Evolutionary conservation across 306 rosid species (phyloP).

Genomic region (Amphicarpaea edgeworthii): DNA sequence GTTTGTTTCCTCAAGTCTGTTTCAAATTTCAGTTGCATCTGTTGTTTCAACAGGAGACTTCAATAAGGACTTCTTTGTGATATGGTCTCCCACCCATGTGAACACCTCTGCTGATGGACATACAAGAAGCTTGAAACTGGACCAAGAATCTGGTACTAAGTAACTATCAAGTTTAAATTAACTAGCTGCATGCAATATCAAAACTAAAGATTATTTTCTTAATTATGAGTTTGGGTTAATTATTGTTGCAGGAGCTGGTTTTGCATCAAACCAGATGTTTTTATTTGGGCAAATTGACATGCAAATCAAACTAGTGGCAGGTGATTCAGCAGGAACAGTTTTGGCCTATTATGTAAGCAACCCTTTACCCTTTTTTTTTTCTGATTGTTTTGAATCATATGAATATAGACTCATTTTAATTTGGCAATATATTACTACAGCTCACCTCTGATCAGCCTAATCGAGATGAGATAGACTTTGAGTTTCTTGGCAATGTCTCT

Average conservation of each 20-base stretch:
- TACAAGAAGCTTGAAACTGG: constrained; percentile 75
- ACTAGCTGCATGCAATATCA: neutral
- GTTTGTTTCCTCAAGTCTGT: constrained; percentile 47
- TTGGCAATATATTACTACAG: constrained; percentile 57
- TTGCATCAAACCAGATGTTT: constrained; percentile 87
- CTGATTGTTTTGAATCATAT: constrained; percentile 6
- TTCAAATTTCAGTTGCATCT: constrained; percentile 57
- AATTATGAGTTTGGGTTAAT: constrained; percentile 26
- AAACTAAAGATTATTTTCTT: neutral
- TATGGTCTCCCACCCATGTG: constrained; percentile 90
- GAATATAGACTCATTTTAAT: neutral
- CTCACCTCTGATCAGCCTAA: constrained; percentile 87
- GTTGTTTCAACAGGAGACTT: constrained; percentile 85
- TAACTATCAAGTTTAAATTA: neutral
- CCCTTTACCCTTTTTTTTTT: neutral
- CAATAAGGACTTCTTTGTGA: constrained; percentile 84
- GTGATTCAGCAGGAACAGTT: constrained; percentile 93
- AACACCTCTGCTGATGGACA: constrained; percentile 79
- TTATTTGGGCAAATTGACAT: constrained; percentile 88
- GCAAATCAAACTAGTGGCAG: constrained; percentile 89
- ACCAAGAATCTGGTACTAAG: constrained; percentile 86
- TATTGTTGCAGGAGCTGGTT: constrained; percentile 69
- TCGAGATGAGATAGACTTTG: constrained; percentile 85
- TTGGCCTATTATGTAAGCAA: constrained; percentile 81
- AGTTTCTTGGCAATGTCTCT: constrained; percentile 85